A percentile compares a stretch with the other conserved stretches of the same genome.
Evolutionary conservation across 2,329 filamentous ascomycete species (phyloP).

Genomic region (Aschersonia sp.): DNA sequence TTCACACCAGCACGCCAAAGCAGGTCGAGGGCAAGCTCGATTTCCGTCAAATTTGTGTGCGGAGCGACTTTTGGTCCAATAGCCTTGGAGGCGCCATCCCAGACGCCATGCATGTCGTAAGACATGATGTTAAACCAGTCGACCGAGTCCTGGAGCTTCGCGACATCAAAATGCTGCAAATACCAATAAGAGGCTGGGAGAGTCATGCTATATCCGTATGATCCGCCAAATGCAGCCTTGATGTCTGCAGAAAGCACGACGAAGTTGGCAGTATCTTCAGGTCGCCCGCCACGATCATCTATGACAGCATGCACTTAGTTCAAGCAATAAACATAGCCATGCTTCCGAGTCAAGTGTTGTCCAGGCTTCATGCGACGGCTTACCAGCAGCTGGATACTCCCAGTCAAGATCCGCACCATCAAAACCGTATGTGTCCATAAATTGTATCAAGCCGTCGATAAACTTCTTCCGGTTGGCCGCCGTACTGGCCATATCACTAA

Average conservation of each 20-base stretch:
- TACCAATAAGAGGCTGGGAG: constrained; percentile 16
- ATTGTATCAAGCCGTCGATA: too few species aligned
- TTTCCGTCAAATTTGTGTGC: constrained; percentile 29
- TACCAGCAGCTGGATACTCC: constrained; percentile 11
- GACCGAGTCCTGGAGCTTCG: constrained; percentile 8
- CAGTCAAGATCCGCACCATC: constrained; percentile 19
- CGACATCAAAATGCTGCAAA: constrained; percentile 11
- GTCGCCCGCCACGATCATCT: constrained; percentile 8
- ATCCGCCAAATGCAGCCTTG: constrained; percentile 6
- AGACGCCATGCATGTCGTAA: constrained; percentile 28
- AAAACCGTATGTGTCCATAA: constrained; percentile 20
- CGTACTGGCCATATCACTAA: too few species aligned
- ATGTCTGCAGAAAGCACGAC: constrained; percentile 8
- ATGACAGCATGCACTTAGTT: too few species aligned
- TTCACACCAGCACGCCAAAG: constrained; percentile 26
- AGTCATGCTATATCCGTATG: constrained; percentile 10
- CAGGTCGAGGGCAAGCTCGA: constrained; percentile 21
- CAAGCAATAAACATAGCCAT: too few species aligned
- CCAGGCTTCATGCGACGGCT: too few species aligned
- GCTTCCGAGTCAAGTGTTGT: too few species aligned
- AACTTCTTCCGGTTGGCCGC: too few species aligned
- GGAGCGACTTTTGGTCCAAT: constrained; percentile 11
- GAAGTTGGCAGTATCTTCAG: constrained; percentile 11
- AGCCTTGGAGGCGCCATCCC: constrained; percentile 17
- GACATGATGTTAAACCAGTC: constrained; percentile 23